Evolutionary conservation across 1,284 basidiomycete species (phyloP).

Genomic region (Athelia psychrophila): DNA sequence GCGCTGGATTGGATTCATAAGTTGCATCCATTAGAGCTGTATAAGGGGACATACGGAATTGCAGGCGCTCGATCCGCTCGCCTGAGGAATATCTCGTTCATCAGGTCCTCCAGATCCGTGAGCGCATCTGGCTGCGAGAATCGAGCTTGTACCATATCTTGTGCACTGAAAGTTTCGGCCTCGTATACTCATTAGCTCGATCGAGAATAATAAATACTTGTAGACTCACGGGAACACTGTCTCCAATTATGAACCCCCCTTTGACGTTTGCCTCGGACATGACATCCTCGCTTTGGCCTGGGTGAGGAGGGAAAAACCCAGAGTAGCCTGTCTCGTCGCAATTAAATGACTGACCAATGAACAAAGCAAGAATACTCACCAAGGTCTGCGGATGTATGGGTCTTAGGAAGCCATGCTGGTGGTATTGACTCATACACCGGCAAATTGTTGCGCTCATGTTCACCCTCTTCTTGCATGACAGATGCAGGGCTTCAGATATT

Average conservation of each 20-base stretch:
- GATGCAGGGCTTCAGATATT: background rate
- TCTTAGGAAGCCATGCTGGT: conserved; percentile 66
- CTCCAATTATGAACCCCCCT: conserved; percentile 66
- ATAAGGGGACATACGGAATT: conserved; percentile 53
- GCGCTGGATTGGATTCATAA: conserved; percentile 38
- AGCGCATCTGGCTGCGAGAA: conserved; percentile 55
- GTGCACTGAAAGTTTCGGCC: conserved; percentile 68
- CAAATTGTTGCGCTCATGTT: conserved; percentile 18
- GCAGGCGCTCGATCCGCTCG: conserved; percentile 51
- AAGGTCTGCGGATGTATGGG: conserved; percentile 64
- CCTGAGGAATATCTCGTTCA: conserved; percentile 75
- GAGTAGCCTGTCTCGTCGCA: conserved; percentile 87
- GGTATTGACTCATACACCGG: conserved; percentile 66
- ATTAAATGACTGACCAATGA: too few relatives aligned
- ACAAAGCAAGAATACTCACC: conserved; percentile 37
- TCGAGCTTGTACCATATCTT: conserved; percentile 48
- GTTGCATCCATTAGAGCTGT: conserved; percentile 4
- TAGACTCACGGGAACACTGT: conserved; percentile 58
- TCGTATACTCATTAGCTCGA: conserved; percentile 20
- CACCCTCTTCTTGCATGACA: background rate
- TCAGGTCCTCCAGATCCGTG: conserved; percentile 71
- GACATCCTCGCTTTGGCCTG: conserved; percentile 83
- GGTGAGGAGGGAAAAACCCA: conserved; percentile 83
- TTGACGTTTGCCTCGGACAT: conserved; percentile 78
- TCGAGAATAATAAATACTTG: background rate